A percentile compares a stretch with the other conserved stretches of the same genome.
These are phyloP conservation scores for Calonectria multiphialidica DNA, from an alignment of 2,329 filamentous ascomycete species.

Conservation along the genomic window DNA sequence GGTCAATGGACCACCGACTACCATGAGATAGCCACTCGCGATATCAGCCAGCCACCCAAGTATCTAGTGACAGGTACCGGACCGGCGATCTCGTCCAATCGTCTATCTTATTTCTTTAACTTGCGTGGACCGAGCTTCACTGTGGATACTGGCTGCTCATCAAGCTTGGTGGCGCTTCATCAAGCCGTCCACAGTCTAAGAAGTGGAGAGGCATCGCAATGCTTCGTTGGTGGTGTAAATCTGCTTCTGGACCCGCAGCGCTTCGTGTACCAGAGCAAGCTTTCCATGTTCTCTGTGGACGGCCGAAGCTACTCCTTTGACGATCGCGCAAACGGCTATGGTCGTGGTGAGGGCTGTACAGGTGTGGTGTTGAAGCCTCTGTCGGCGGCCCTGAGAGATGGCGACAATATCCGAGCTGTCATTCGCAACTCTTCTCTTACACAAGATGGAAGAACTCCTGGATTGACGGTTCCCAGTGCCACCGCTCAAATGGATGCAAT, in stretches of 20 bases:
- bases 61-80: background rate
- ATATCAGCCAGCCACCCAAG: background rate
- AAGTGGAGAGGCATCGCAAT: background rate
- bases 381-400: background rate
- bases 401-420: constrained; percentile 1
- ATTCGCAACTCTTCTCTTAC: background rate
- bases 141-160: background rate
- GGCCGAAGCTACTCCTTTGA: background rate
- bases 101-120: background rate
- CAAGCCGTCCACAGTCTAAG: background rate
- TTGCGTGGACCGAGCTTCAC: background rate
- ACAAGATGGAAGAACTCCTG: background rate
- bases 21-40: background rate
- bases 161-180: background rate
- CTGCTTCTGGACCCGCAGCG: background rate
- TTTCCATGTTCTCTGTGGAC: background rate
- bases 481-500: background rate
- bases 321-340: background rate
- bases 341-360: background rate
- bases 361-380: background rate
- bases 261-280: background rate
- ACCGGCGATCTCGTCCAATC: background rate
- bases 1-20: background rate
- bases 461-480: background rate
- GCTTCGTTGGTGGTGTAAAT: background rate